phyloP scores from a whole-genome alignment of 768 basidiomycete genomes.

The Cyclocybe aegerita region DNA sequence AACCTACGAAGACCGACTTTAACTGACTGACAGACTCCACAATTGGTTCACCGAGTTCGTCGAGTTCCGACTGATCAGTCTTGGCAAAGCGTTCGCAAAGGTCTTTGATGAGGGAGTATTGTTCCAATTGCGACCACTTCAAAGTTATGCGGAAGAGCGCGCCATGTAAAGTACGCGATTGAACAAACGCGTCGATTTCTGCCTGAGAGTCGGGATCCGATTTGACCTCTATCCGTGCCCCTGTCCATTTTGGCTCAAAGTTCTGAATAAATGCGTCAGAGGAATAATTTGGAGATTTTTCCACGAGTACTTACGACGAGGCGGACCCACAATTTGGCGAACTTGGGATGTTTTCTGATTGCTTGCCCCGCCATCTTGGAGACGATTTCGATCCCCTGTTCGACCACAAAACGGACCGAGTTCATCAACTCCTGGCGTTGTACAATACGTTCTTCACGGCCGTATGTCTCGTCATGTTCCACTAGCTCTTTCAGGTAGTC shows the following conservation, averaged over 20 bases:
- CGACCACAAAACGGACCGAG: neutral
- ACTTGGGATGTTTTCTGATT: neutral
- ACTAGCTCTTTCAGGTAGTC: slow-evolving; percentile 1
- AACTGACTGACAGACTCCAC: neutral
- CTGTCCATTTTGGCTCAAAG: neutral
- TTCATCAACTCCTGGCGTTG: neutral
- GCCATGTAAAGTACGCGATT: neutral
- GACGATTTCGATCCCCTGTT: neutral
- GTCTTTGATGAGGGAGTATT: neutral
- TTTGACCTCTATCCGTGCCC: neutral
- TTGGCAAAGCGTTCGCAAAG: neutral
- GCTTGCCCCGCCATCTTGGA: neutral
- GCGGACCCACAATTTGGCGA: neutral
- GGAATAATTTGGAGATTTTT: neutral
- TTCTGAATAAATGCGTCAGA: neutral
- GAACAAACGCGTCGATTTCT: neutral
- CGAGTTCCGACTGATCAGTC: neutral
- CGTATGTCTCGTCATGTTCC: neutral
- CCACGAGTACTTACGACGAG: neutral
- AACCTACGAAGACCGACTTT: slow-evolving; percentile 1
- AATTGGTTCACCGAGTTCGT: neutral
- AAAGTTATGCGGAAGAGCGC: neutral
- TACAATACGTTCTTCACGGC: neutral
- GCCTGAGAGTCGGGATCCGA: neutral
- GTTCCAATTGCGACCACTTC: neutral